Base-by-base conservation (phyloP, 805 yeast genomes). In the Hanseniaspora singularis region DNA sequence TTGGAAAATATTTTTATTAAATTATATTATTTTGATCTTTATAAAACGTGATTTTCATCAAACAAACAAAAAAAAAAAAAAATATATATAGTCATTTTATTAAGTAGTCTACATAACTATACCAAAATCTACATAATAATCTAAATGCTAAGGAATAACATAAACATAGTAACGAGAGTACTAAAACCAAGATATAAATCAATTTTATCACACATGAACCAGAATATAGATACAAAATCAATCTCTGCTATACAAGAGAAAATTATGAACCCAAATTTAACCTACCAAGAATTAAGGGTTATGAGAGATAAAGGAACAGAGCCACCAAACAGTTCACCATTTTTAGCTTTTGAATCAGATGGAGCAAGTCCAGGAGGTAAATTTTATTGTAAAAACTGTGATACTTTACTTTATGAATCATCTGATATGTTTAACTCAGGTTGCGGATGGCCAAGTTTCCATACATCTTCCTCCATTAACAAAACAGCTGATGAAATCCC, bases 391-490 rank as follows among this genome's bases (percentile, higher is more conserved):
- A 96, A 82, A 0, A 97, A 81, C 5, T 92, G 98, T 64, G 71
- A 70, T 42, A 67, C 73, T 37, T 95, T 96, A 11, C 65, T 92
- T 26, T 92, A 92, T 63, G 72, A 72, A 51, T 78, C 95, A 24
- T 67, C 71, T 27, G 73, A 95, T 3, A 89, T 92, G 62, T 92
- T 92, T 56, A 79, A 81, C 49, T 76, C 95, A 11, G 86, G 86
- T 46, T 92, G 98, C 63, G 98, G 98, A 2, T 92, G 98, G 98
- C 98, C 98, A 1, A 88, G 96, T 0, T 92, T 92, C 63, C 89
- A 80, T 62, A 81, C 85, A 49, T 96, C 58, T 27, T 47, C 94
- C 1, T 67, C 84, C 33, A 44, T 30, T 3, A 30, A 24, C 18
- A 30, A 8, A 3, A 7, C 16, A 14, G 94, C 95, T 0, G 28